These are phyloP conservation scores for Rhodofomes roseus DNA, from an alignment of 1,284 basidiomycete species.

Conservation along the genomic window DNA sequence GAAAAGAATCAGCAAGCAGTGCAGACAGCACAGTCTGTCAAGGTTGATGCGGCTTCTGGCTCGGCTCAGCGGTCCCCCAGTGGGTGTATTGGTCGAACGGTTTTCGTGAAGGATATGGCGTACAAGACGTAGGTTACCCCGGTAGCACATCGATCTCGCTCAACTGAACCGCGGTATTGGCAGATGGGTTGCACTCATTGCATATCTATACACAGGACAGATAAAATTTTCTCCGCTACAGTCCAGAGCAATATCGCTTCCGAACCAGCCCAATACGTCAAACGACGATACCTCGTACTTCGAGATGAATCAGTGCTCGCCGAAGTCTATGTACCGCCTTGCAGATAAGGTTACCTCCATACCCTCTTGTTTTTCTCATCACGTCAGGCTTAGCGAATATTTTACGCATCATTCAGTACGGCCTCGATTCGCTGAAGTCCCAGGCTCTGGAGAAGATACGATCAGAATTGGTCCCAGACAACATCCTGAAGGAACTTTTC, in stretches of 20 bases:
- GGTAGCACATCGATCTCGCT: neutral
- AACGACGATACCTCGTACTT: neutral
- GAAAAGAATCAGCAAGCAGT: neutral
- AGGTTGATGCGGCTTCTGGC: too few species aligned
- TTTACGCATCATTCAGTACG: constrained; percentile 5
- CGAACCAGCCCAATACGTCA: neutral
- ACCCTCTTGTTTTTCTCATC: neutral
- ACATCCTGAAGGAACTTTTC: constrained; percentile 15
- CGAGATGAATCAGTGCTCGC: constrained; percentile 5
- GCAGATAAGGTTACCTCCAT: constrained; percentile 3
- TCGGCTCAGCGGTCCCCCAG: too few species aligned
- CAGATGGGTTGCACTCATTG: constrained; percentile 9
- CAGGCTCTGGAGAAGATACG: constrained; percentile 10
- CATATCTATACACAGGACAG: constrained; percentile 11
- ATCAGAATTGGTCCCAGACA: constrained; percentile 8
- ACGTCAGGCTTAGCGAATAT: too few species aligned
- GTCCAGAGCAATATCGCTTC: neutral
- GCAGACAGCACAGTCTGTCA: neutral
- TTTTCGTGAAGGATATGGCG: constrained; percentile 4
- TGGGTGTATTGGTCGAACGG: neutral
- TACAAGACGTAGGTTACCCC: constrained; percentile 5
- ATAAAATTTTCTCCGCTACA: constrained; percentile 10
- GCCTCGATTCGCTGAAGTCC: constrained; percentile 8
- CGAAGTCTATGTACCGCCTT: constrained; percentile 13
- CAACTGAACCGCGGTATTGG: neutral